Evolutionary conservation across 768 basidiomycete genomes (phyloP).

Genomic region (Russula ochroleuca): DNA sequence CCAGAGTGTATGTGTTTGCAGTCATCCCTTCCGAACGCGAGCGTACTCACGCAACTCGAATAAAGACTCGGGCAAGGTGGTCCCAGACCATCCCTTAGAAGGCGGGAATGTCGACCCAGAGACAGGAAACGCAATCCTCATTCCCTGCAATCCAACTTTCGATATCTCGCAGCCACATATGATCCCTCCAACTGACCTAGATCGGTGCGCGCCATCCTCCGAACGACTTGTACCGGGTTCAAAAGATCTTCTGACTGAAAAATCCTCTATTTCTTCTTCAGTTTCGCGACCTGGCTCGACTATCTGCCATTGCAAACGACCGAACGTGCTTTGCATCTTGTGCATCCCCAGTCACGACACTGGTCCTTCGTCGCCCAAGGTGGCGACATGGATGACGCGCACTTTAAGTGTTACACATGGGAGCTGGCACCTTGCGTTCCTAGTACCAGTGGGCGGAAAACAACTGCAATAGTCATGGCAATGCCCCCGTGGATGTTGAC

Average conservation of each 20-base stretch:
- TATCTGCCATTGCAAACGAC: conserved; percentile 21
- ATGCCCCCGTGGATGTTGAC: conserved; percentile 27
- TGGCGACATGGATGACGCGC: conserved; percentile 20
- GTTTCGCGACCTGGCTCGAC: conserved; percentile 22
- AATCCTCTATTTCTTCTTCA: not conserved
- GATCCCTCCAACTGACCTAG: conserved; percentile 16
- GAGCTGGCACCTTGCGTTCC: conserved; percentile 1
- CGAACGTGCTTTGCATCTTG: conserved; percentile 23
- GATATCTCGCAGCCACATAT: conserved; percentile 22
- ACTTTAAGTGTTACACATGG: conserved; percentile 23
- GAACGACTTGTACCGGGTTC: not conserved
- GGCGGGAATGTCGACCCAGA: conserved; percentile 9
- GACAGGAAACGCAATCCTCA: conserved; percentile 12
- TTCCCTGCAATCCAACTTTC: conserved; percentile 22
- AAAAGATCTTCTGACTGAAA: not conserved
- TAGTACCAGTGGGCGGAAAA: conserved; percentile 10
- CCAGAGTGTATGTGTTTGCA: conserved; percentile 9
- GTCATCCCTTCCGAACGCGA: not conserved
- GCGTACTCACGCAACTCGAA: not conserved
- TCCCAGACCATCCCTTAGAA: conserved; percentile 12
- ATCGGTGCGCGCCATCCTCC: conserved; percentile 9
- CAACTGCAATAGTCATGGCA: conserved; percentile 20
- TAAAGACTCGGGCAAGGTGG: conserved; percentile 9
- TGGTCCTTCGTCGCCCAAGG: conserved; percentile 20
- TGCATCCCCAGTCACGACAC: conserved; percentile 9